A percentile compares a stretch with the other conserved stretches of the same genome.
Conservation (phyloP, 2,329 filamentous ascomycete species). For the Moelleriella libera region DNA sequence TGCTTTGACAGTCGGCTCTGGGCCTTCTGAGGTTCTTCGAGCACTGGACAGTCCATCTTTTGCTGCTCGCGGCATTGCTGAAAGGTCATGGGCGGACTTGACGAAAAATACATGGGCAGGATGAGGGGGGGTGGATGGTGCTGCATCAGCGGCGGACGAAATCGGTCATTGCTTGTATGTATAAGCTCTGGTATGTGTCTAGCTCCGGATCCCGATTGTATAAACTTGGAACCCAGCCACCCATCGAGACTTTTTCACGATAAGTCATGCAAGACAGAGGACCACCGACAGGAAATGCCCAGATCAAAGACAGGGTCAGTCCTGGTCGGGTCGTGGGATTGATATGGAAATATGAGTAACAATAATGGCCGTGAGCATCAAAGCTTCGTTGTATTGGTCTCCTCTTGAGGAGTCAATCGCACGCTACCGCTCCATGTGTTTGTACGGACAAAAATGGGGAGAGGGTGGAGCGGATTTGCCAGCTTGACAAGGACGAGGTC, state of each 20-base stretch:
- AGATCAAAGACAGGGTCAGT: not conserved
- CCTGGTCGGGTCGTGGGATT: conserved; percentile 1
- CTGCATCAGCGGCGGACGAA: not conserved
- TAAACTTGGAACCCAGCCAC: not conserved
- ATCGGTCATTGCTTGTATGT: not conserved
- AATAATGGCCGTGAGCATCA: not conserved
- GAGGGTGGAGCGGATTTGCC: not conserved
- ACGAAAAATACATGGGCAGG: not conserved
- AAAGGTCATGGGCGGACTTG: not conserved
- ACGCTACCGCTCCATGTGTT: not conserved
- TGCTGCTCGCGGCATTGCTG: not conserved
- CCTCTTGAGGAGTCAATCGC: not conserved
- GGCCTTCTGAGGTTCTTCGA: not conserved
- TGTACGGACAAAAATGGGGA: not conserved
- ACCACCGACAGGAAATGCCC: not conserved
- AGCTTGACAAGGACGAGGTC: not conserved
- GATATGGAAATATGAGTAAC: not conserved
- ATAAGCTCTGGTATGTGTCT: not conserved
- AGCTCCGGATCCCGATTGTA: not conserved
- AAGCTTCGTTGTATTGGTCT: not conserved
- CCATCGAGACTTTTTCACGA: not conserved
- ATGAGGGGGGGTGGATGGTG: not conserved
- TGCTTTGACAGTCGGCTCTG: conserved; percentile 1
- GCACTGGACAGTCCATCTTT: not conserved
- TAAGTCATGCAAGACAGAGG: not conserved